Base-by-base conservation (phyloP, 75 land plant genomes). In the Gnetum montanum region DNA sequence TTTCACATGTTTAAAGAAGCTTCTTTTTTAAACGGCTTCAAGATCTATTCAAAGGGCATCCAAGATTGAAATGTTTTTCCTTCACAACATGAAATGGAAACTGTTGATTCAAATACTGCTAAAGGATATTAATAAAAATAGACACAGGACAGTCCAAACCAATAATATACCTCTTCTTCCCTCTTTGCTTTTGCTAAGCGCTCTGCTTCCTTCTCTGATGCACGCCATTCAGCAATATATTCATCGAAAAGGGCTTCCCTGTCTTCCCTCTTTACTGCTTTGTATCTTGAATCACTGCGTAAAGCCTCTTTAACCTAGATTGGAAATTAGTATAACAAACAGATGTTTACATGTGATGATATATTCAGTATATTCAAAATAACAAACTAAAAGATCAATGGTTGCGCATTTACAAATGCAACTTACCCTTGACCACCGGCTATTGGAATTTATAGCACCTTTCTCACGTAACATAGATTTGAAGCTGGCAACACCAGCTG, bases 381-480 rank as follows among this genome's bases (percentile, higher is more conserved):
- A 35, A 0, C 29, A 40, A 4, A 60, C 12, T 4, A 23, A 23
- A 18, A 56, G n/a, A n/a, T n/a, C n/a, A n/a, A 50, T 19, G 22
- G n/a, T 54, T 8, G 13, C 15, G 22, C 18, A 22, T 34, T 19
- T 63, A 23, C 29, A 30, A 12, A 4, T n/a, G 13, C 26, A 31
- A 54, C 72, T 28, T 69, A 90, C 97, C 75, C 63, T 88, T 20
- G 86, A 88, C 97, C 96, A 92, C 35, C 96, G 86, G 63, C 79
- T 82, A 54, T 18, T 71, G 4, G 61, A 23, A 59, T 43, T 85
- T 35, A 89, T 65, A 52, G 84, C 86, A 59, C 63, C 64, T 38
- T 53, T 79, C 29, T 92, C 96, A 31, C 53, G 59, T 35, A 92
- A 77, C 90, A 92, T 70, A 18, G 86, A 72, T 62, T 85, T 76